Base-by-base conservation (phyloP, 129 eudicot species). In the Erigeron canadensis region DNA sequence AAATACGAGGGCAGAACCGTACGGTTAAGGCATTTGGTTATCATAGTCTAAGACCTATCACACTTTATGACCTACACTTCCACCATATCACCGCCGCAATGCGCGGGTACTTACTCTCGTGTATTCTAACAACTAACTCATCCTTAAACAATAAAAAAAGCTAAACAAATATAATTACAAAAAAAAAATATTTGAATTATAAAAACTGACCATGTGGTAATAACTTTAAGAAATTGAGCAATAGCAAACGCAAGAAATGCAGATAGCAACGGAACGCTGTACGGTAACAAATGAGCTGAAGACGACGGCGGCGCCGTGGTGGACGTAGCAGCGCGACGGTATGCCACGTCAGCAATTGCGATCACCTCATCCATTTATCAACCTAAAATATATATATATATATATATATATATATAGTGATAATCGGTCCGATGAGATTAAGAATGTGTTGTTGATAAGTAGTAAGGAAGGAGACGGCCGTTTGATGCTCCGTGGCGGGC, bases 211-310 rank as follows among this genome's bases (percentile, higher is more conserved):
- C 87, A 82, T 77, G 88, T 75, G 74, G 90, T 82, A 76, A 85
- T 80, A 57, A 85, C 77, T 82, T 85, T 82, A 76, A 85, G 86
- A 34, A 82, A 82, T 54, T 82, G 90, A 15, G 91, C 91, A 76
- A 86, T 77, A 2, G 86, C 82, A 45, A 79, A 81, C 13, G 91
- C 88, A 23, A 86, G 78, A 61, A 86, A 78, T 2, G 91, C 88
- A 1, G 88, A 75, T 21, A 86, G 41, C 73, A 86, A 74, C 2
- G 91, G 82, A 22, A 77, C 57, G 72, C 83, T 86, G 51, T 64
- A 69, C 62, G 87, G 74, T 12, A 81, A 72, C 22, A 79, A 34
- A 56, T 22, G 70, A 74, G 37, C 80, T 12, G 87, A 73, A 40
- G 84, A 57, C 28, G 89, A 61, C 4, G 86, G 65, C 44, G 81